phyloP scores from a whole-genome alignment of 805 yeast species.

The Ogataea parapolymorpha region DNA sequence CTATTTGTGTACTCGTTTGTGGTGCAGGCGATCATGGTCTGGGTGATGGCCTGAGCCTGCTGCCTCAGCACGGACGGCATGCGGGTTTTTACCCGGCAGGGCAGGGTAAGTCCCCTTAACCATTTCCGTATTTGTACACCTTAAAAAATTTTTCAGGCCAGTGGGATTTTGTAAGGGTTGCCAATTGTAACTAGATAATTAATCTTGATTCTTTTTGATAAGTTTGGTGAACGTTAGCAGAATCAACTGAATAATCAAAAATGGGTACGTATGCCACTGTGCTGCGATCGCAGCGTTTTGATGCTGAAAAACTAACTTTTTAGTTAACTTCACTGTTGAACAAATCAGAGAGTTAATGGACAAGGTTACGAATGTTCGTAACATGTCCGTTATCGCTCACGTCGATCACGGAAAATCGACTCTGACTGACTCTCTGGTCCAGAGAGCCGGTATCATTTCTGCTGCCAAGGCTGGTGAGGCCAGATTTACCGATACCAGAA shows the following conservation, averaged over 20 bases:
- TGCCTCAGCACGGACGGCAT: too few species aligned
- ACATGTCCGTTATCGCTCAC: constrained; percentile 99
- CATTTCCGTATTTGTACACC: constrained; percentile 11
- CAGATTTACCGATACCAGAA: constrained; percentile 99
- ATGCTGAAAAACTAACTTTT: background rate
- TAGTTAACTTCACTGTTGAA: constrained; percentile 62
- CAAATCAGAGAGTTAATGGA: constrained; percentile 99
- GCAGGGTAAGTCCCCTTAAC: constrained; percentile 9
- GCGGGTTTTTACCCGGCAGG: constrained; percentile 8
- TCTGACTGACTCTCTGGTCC: constrained; percentile 98
- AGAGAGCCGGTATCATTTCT: constrained; percentile 98
- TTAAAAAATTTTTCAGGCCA: constrained; percentile 11
- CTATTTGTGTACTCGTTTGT: constrained; percentile 80
- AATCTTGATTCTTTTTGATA: constrained; percentile 10
- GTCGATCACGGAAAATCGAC: constrained; percentile 99
- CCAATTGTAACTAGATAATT: constrained; percentile 11
- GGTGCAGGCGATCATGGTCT: constrained; percentile 71
- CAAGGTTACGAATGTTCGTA: constrained; percentile 99
- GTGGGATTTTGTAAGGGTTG: constrained; percentile 13
- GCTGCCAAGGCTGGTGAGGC: constrained; percentile 99
- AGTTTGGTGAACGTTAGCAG: constrained; percentile 11
- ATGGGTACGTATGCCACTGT: constrained; percentile 8
- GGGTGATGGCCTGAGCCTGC: constrained; percentile 51
- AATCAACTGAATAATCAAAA: constrained; percentile 11
- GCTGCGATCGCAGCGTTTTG: background rate